These are phyloP conservation scores for Ramularia endophylla DNA, from an alignment of 2,329 filamentous ascomycete species.

Conservation along the genomic window DNA sequence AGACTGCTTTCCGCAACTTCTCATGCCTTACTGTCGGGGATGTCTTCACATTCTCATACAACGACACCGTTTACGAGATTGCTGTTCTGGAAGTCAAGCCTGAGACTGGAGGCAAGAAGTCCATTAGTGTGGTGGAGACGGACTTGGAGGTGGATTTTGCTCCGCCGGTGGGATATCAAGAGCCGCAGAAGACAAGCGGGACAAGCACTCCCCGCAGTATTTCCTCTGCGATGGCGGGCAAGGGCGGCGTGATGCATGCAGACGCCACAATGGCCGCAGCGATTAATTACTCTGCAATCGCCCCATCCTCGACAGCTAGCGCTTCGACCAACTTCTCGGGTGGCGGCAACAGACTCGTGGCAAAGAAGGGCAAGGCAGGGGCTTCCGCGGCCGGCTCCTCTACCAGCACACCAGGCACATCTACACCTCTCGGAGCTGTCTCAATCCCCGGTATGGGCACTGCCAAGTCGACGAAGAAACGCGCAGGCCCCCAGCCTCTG, in stretches of 20 bases:
- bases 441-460: conserved; percentile 29
- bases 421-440: conserved; percentile 53
- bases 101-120: conserved; percentile 71
- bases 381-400: conserved; percentile 21
- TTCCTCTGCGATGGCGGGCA: conserved; percentile 46
- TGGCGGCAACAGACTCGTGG: conserved; percentile 72
- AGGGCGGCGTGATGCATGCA: conserved; percentile 68
- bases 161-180: conserved; percentile 86
- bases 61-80: conserved; percentile 88
- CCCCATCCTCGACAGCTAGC: conserved; percentile 63
- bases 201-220: conserved; percentile 74
- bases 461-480: conserved; percentile 39
- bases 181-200: conserved; percentile 72
- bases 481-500: conserved; percentile 79
- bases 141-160: conserved; percentile 97
- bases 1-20: conserved; percentile 95
- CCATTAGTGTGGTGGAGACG: conserved; percentile 88
- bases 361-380: conserved; percentile 68
- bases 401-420: conserved; percentile 22
- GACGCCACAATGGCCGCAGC: conserved; percentile 94
- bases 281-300: conserved; percentile 94
- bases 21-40: conserved; percentile 89
- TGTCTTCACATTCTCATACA: conserved; percentile 94
- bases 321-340: conserved; percentile 72
- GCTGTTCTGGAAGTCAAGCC: conserved; percentile 93